A percentile compares a stretch with the other conserved stretches of the same genome.
Conservation (phyloP, 2,329 filamentous ascomycete genomes). For the Penicillium sp. region DNA sequence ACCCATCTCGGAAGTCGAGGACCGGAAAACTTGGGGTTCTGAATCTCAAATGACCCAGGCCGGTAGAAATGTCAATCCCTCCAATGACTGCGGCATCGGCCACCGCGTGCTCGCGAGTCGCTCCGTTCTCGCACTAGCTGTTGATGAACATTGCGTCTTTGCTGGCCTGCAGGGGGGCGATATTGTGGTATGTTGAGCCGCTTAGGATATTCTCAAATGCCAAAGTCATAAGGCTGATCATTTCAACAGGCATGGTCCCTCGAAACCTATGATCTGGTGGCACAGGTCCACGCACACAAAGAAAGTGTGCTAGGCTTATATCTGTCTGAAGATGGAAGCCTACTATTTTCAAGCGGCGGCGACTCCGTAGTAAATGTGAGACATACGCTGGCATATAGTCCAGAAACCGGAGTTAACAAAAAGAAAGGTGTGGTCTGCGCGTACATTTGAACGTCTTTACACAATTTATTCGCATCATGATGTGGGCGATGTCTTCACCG, state of each 20-base stretch:
- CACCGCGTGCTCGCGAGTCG: conserved; percentile 43
- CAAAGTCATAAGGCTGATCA: conserved; percentile 13
- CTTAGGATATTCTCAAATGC: not conserved
- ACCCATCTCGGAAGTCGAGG: conserved; percentile 35
- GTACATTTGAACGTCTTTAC: conserved; percentile 70
- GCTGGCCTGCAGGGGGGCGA: conserved; percentile 91
- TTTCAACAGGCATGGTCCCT: conserved; percentile 70
- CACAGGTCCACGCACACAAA: conserved; percentile 80
- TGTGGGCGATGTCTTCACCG: conserved; percentile 91
- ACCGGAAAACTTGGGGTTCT: conserved; percentile 34
- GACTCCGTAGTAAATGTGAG: conserved; percentile 83
- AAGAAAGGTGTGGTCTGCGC: conserved; percentile 72
- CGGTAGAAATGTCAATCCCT: conserved; percentile 22
- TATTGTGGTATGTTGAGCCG: conserved; percentile 60
- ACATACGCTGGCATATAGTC: not conserved
- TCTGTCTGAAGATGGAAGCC: conserved; percentile 67
- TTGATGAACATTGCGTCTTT: conserved; percentile 78
- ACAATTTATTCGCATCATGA: conserved; percentile 93
- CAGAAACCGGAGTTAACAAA: conserved; percentile 11
- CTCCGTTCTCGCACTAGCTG: conserved; percentile 66
- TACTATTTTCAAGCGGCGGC: conserved; percentile 88
- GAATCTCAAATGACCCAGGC: conserved; percentile 25
- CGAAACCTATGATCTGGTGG: conserved; percentile 75
- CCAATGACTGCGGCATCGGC: conserved; percentile 39
- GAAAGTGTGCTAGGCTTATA: conserved; percentile 84